Evolutionary conservation across 2,329 filamentous ascomycete genomes (phyloP), one percentile per base, ranked within the genome.

Genomic region (Fusarium falciforme): DNA sequence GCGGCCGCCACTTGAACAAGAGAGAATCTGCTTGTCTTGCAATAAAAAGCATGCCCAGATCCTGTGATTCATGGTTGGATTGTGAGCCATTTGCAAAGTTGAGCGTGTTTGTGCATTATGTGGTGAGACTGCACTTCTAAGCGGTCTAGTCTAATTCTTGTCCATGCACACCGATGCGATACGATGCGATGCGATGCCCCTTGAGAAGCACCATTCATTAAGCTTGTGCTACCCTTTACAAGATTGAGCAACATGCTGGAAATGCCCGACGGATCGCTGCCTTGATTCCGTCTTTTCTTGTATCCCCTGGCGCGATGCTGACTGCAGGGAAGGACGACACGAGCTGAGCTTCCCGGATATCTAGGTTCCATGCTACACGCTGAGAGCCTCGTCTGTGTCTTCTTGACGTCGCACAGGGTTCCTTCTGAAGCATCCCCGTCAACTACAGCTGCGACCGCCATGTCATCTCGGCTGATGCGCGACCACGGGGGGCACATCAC

Each of bases 1-100:
- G 68, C 58, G 61, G 44, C 70, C 63, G 73, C 75, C 76, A 76
- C 76, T 44, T 71, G 65, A 22, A 16, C 61, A 68, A 60, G 42
- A 57, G 31, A 33, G 6, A 14, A 22, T 35, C 20, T 27, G 52
- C 6, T 16, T 58, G 31, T 61, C 33, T 47, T 47, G 22, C 49
- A 60, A 66, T 69, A 58, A 69, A 58, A 55, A 57, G 27, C 25
- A 61, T 44, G 61, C 52, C 25, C 22, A 14, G 44, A 29, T 38
- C 11, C 36, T 38, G 33, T 38, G 33, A 38, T 22, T 36, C 33
- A 29, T n/a, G 17, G 25, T 38, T 29, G 22, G 17, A 17, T 38
- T 29, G 22, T 27, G 33, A 58, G 54, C 33, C 54, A 58, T 27
- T 52, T 52, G 47, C 6, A 29, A 31, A 29, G 16, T 52, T n/a